phyloP scores from a whole-genome alignment of 257 asterid species.

The Fraxinus anomala region DNA sequence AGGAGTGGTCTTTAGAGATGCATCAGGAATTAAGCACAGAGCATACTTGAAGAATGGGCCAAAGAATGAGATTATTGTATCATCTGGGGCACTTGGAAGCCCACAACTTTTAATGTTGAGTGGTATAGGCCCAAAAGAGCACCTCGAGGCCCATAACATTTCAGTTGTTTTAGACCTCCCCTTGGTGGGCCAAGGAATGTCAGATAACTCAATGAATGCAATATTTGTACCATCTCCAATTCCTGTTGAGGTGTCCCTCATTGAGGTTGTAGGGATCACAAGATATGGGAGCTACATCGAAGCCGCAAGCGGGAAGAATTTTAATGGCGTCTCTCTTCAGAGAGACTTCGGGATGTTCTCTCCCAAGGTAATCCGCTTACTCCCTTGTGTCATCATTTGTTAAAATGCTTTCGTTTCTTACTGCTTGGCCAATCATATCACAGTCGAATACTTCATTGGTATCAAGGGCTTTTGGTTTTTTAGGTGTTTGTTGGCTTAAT shows the following conservation, averaged over 20 bases:
- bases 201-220: constrained; percentile 96
- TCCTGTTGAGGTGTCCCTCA: constrained; percentile 83
- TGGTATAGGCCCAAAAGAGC: constrained; percentile 68
- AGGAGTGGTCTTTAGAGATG: constrained; percentile 75
- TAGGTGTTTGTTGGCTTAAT: neutral
- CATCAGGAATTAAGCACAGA: constrained; percentile 51
- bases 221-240: constrained; percentile 73
- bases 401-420: neutral
- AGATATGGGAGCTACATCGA: constrained; percentile 50
- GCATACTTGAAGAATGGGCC: constrained; percentile 59
- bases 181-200: constrained; percentile 80
- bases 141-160: constrained; percentile 64
- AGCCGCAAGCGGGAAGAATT: constrained; percentile 75
- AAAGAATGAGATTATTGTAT: constrained; percentile 64
- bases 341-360: constrained; percentile 76
- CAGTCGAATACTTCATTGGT: neutral
- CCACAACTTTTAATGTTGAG: constrained; percentile 88
- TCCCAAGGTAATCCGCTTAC: constrained; percentile 49
- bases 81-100: constrained; percentile 94
- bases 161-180: constrained; percentile 62
- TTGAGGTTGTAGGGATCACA: constrained; percentile 87
- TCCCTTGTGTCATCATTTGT: neutral
- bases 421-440: neutral
- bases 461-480: neutral
- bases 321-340: constrained; percentile 29